Evolutionary conservation across 2,329 filamentous ascomycete species (phyloP), one percentile per base, ranked within the genome.

Genomic region (Botrytis byssoidea): DNA sequence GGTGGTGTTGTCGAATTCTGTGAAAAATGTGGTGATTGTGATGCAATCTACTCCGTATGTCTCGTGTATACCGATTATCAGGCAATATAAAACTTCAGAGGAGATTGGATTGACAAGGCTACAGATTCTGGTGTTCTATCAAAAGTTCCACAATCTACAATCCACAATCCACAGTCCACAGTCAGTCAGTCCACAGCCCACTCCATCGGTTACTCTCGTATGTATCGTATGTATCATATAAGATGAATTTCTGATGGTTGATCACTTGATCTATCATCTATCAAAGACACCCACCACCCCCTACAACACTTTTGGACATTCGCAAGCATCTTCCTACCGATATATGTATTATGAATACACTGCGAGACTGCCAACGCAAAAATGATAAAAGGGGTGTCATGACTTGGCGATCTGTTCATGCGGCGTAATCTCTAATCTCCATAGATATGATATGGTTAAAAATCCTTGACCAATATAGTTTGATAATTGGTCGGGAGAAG

Each of bases 41-140:
- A 51, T 66, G 29, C 29, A 51, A 37, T 48, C n/a, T 57, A 18
- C 51, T 57, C n/a, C n/a, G 51, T 46, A 25, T 48, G 63, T 66
- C 64, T 66, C n/a, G 64, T 66, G 63, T 65, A 9, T 65, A 46
- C n/a, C 63, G 42, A 35, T 32, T 14, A 25, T 46, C 25, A 66
- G 44, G 64, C 18, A 66, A 20, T 22, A 16, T n/a, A 35, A 66
- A 22, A 51, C 42, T 66, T 66, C 29, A 66, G 32, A 66, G 64
- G 64, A 66, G 32, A 66, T 35, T 46, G 44, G 44, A 63, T 63
- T n/a, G 60, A 10, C 60, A 29, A 63, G 60, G 60, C 60, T 42
- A 42, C 37, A 29, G 57, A 20, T 35, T 60, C 32, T 37, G 59
- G 22, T 40, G 51, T 61, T 61, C 32, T 46, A 44, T 66, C 64